phyloP scores from a whole-genome alignment of 2,329 filamentous ascomycete genomes.

The Neofusicoccum parvum region DNA sequence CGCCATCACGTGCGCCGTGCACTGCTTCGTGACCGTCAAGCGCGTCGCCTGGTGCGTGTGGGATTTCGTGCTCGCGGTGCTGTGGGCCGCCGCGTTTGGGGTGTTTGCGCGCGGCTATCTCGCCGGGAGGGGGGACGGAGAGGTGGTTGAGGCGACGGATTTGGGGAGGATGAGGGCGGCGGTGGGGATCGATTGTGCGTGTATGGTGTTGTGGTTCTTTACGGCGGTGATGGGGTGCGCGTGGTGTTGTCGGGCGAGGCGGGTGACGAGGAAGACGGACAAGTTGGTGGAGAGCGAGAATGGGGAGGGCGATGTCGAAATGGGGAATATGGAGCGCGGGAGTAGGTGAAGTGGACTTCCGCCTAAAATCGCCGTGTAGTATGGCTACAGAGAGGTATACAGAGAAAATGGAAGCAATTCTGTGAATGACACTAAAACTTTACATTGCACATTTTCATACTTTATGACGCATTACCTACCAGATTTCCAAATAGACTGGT shows the following conservation, averaged over 20 bases:
- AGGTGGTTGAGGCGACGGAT: not conserved
- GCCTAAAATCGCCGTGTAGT: no score
- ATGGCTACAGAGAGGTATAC: no score
- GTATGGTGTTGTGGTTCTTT: not conserved
- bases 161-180: not conserved
- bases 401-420: no score
- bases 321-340: not conserved
- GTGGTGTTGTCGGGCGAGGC: constrained; percentile 7
- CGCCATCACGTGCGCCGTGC: not conserved
- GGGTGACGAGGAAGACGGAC: constrained; percentile 1
- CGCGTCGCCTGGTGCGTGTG: constrained; percentile 2
- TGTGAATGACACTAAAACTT: no score
- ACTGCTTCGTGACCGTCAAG: constrained; percentile 8
- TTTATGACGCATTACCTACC: no score
- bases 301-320: not conserved
- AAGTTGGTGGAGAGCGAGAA: not conserved
- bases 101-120: not conserved
- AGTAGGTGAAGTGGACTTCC: no score
- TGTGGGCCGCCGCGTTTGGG: constrained; percentile 1
- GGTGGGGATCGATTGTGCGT: not conserved
- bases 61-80: not conserved
- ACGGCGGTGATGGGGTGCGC: not conserved
- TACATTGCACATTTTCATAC: no score
- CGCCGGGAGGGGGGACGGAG: not conserved
- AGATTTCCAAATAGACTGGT: no score